A percentile compares a stretch with the other conserved stretches of the same genome.
Conservation (phyloP, 2,329 filamentous ascomycete genomes). For the Penicillium sp. region DNA sequence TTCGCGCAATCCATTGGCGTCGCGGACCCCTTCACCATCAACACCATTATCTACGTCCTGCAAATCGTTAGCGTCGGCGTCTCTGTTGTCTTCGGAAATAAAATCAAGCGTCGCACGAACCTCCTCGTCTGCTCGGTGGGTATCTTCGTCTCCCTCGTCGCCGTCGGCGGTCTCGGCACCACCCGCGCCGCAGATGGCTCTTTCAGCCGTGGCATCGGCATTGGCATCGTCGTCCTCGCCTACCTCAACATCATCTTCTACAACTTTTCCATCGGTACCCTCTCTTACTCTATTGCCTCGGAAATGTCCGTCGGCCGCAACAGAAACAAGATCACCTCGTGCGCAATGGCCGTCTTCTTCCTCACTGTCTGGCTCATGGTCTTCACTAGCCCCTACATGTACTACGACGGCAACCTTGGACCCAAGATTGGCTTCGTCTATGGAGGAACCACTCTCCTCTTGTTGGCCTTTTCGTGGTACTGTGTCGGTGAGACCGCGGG, state of each 20-base stretch:
- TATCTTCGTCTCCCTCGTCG: conserved; percentile 43
- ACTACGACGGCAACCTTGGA: conserved; percentile 33
- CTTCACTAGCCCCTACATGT: conserved; percentile 38
- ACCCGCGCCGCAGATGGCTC: conserved; percentile 23
- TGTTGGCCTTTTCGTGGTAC: conserved; percentile 36
- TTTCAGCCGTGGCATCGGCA: conserved; percentile 19
- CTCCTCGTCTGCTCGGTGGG: conserved; percentile 36
- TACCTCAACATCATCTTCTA: conserved; percentile 47
- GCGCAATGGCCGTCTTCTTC: conserved; percentile 46
- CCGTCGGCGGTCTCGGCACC: conserved; percentile 45
- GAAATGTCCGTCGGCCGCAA: conserved; percentile 52
- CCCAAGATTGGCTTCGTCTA: conserved; percentile 39
- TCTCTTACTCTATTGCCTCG: conserved; percentile 44
- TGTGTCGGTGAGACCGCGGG: conserved; percentile 44
- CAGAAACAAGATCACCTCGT: conserved; percentile 48
- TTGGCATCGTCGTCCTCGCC: conserved; percentile 42
- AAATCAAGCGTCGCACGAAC: conserved; percentile 44
- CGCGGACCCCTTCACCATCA: conserved; percentile 43
- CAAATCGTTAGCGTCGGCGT: conserved; percentile 42
- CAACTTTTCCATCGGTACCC: conserved; percentile 48
- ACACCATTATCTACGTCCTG: conserved; percentile 44
- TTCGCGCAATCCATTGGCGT: conserved; percentile 47
- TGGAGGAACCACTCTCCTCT: conserved; percentile 28
- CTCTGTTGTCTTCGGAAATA: conserved; percentile 44
- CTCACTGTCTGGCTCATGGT: conserved; percentile 32